Percentiles rank a stretch among this genome's conserved stretches.
Evolutionary conservation across 768 basidiomycete species (phyloP).

Genomic region (Mycena vitilis): DNA sequence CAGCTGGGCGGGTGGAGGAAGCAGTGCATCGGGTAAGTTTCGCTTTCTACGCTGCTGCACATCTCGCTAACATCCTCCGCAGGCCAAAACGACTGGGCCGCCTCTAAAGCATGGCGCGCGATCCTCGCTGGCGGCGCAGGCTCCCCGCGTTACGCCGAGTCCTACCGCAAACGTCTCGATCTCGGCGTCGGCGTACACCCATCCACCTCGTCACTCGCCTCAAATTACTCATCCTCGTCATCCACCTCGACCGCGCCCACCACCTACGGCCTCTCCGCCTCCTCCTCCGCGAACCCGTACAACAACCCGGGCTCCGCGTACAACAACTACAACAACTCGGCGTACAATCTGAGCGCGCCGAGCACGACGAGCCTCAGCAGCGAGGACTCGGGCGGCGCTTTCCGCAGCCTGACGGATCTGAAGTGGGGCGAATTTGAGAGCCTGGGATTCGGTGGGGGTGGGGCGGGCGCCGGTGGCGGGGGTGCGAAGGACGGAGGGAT

Average conservation of each 20-base stretch:
- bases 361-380: constrained; percentile 48
- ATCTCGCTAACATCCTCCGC: too few relatives aligned
- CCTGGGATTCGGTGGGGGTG: constrained; percentile 77
- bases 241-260: not conserved
- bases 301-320: too few relatives aligned
- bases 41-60: not conserved
- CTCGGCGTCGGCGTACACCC: constrained; percentile 31
- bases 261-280: not conserved
- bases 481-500: constrained; percentile 55
- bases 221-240: constrained; percentile 6
- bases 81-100: not conserved
- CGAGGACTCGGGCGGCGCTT: constrained; percentile 71
- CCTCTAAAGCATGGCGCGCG: not conserved
- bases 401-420: constrained; percentile 84
- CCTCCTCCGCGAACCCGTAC: constrained; percentile 12
- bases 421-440: constrained; percentile 94
- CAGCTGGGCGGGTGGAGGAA: not conserved
- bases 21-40: not conserved
- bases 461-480: constrained; percentile 35
- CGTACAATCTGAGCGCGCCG: constrained; percentile 39
- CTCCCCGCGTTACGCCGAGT: constrained; percentile 38
- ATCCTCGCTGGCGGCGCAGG: constrained; percentile 31
- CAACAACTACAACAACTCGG: constrained; percentile 33
- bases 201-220: constrained; percentile 21
- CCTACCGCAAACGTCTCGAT: constrained; percentile 41